Evolutionary conservation across 2,329 filamentous ascomycete genomes (phyloP).

Genomic region (Beauveria sp.): DNA sequence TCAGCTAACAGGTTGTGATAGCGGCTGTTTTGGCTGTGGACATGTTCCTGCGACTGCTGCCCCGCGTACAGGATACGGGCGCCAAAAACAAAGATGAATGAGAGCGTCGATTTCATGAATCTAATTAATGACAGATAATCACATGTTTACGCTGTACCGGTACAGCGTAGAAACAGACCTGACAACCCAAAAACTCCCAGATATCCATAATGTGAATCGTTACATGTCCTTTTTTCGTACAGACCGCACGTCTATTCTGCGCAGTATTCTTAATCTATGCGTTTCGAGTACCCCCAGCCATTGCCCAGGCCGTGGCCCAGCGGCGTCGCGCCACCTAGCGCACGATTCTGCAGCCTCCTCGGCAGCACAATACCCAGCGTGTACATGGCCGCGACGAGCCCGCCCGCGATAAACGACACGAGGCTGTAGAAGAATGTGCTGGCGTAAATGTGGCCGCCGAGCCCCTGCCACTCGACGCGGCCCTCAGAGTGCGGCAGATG

Average conservation of each 20-base stretch:
- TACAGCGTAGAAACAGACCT: not conserved
- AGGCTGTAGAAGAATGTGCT: conserved; percentile 57
- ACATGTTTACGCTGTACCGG: not conserved
- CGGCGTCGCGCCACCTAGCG: conserved; percentile 50
- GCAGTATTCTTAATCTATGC: conserved; percentile 32
- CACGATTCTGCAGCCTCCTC: conserved; percentile 39
- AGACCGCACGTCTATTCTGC: not conserved
- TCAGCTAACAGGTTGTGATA: conserved; percentile 18
- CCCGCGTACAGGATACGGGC: conserved; percentile 28
- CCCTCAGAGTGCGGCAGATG: conserved; percentile 61
- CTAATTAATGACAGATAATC: not conserved
- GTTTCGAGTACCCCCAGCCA: conserved; percentile 52
- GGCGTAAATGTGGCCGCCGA: conserved; percentile 56
- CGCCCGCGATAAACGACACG: conserved; percentile 50
- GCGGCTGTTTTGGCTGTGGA: conserved; percentile 43
- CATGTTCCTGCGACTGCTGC: conserved; percentile 45
- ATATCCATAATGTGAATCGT: not conserved
- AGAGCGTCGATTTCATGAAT: not conserved
- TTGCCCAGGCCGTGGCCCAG: conserved; percentile 48
- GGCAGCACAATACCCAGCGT: conserved; percentile 55
- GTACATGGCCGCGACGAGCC: conserved; percentile 47
- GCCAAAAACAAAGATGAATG: conserved; percentile 29
- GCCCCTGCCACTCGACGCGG: conserved; percentile 55
- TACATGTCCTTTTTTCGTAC: not conserved
- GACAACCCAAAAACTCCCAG: not conserved